Conservation (phyloP, 192 early-diverging fungal species). For the Coemansia sp. region DNA sequence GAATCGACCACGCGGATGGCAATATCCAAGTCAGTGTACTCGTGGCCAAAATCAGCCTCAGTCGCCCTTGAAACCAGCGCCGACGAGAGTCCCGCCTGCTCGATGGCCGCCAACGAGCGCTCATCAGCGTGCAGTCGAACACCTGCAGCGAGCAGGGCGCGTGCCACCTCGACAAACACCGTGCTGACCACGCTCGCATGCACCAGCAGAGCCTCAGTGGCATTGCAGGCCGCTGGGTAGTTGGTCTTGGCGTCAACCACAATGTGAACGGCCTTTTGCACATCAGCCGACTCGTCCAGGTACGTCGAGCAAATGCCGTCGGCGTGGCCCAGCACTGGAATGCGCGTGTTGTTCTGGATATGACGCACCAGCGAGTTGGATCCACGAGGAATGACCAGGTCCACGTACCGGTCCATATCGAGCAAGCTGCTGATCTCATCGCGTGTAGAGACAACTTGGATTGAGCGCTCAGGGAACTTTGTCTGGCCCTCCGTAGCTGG, state of each 20-base stretch:
- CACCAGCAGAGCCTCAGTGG: constrained; percentile 91
- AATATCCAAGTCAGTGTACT: constrained; percentile 86
- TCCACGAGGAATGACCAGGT: constrained; percentile 95
- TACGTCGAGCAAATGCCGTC: constrained; percentile 96
- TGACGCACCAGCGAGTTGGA: constrained; percentile 88
- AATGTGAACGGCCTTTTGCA: constrained; percentile 73
- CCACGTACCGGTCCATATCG: constrained; percentile 89
- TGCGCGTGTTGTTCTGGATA: constrained; percentile 93
- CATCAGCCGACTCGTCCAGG: constrained; percentile 81
- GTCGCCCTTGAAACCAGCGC: constrained; percentile 23
- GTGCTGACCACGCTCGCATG: constrained; percentile 59
- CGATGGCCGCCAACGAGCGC: constrained; percentile 51
- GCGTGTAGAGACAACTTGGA: constrained; percentile 88
- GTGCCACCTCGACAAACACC: constrained; percentile 60
- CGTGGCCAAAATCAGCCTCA: constrained; percentile 81
- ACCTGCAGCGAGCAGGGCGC: constrained; percentile 61
- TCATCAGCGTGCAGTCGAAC: constrained; percentile 68
- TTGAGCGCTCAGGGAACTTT: constrained; percentile 66
- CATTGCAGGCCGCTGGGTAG: constrained; percentile 96
- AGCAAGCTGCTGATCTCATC: constrained; percentile 87
- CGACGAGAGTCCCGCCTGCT: constrained; percentile 16
- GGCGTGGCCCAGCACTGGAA: constrained; percentile 99
- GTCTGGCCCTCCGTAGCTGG: constrained; percentile 32
- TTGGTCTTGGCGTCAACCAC: constrained; percentile 93
- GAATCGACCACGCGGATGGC: constrained; percentile 79